Evolutionary conservation across 495 filamentous ascomycete genomes (phyloP).

Genomic region (Endocarpon pusillum): DNA sequence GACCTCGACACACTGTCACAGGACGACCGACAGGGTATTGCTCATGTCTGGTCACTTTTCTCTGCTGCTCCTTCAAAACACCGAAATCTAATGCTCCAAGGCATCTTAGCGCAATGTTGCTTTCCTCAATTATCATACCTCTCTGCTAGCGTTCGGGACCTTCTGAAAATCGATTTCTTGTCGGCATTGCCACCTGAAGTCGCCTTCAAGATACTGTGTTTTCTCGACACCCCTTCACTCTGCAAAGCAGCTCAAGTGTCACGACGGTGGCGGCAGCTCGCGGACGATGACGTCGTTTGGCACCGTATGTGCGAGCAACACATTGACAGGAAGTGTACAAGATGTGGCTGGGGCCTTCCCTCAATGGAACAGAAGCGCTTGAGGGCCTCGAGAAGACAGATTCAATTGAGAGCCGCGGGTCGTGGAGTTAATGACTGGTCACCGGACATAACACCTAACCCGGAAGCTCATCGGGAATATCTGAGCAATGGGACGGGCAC

Average conservation of each 20-base stretch:
- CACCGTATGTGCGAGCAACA: constrained; percentile 98
- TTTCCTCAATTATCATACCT: constrained; percentile 92
- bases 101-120: constrained; percentile 88
- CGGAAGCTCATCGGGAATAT: constrained; percentile 11
- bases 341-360: constrained; percentile 91
- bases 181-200: constrained; percentile 76
- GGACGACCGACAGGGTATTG: constrained; percentile 79
- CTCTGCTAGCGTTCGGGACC: constrained; percentile 68
- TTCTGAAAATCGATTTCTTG: constrained; percentile 92
- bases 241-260: constrained; percentile 96
- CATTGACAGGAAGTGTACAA: constrained; percentile 88
- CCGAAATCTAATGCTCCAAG: constrained; percentile 84
- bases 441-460: constrained; percentile 30
- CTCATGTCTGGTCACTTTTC: constrained; percentile 91
- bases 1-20: constrained; percentile 68
- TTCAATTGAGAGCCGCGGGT: constrained; percentile 49
- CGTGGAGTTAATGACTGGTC: constrained; percentile 35
- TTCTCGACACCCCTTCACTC: constrained; percentile 85
- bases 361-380: constrained; percentile 75
- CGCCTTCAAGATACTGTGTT: constrained; percentile 81
- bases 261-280: constrained; percentile 65
- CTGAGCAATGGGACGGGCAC: not conserved
- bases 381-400: constrained; percentile 72
- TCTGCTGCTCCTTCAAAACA: constrained; percentile 89
- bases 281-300: constrained; percentile 96